Evolutionary conservation across 2,329 filamentous ascomycete species (phyloP).

Genomic region (Fonsecaea pugnacius): DNA sequence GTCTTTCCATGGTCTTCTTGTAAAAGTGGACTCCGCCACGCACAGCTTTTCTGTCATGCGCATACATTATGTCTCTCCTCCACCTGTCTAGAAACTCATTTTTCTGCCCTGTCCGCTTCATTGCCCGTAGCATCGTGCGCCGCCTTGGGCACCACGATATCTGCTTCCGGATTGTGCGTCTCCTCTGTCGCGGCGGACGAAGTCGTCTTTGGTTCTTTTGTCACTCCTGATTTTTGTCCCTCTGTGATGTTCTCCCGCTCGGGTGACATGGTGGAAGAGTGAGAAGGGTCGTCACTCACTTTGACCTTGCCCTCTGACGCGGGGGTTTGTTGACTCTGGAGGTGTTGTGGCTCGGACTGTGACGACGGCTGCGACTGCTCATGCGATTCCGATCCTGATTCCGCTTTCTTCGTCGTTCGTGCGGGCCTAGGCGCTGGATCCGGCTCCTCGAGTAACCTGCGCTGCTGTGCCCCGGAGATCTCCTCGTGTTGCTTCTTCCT

Average conservation of each 20-base stretch:
- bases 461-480: slow-evolving; percentile 8
- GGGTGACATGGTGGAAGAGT: slow-evolving; percentile 16
- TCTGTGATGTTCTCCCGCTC: slow-evolving; percentile 25
- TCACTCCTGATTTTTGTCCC: slow-evolving; percentile 17
- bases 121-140: slow-evolving; percentile 18
- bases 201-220: slow-evolving; percentile 4
- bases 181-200: slow-evolving; percentile 1
- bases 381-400: not conserved
- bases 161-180: slow-evolving; percentile 5
- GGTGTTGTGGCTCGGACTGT: not conserved
- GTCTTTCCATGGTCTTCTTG: not conserved
- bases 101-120: not conserved
- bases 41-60: not conserved
- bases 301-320: slow-evolving; percentile 14
- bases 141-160: slow-evolving; percentile 22
- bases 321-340: not conserved
- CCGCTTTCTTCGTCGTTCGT: slow-evolving; percentile 9
- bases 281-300: slow-evolving; percentile 18
- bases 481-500: slow-evolving; percentile 31
- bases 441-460: slow-evolving; percentile 33
- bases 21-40: not conserved
- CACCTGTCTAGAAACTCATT: not conserved
- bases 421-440: slow-evolving; percentile 16
- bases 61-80: not conserved
- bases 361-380: not conserved